Evolutionary conservation across 177 flowering plant species (phyloP), one percentile per base, ranked within the genome.

Genomic region (Tripterygium wilfordii): DNA sequence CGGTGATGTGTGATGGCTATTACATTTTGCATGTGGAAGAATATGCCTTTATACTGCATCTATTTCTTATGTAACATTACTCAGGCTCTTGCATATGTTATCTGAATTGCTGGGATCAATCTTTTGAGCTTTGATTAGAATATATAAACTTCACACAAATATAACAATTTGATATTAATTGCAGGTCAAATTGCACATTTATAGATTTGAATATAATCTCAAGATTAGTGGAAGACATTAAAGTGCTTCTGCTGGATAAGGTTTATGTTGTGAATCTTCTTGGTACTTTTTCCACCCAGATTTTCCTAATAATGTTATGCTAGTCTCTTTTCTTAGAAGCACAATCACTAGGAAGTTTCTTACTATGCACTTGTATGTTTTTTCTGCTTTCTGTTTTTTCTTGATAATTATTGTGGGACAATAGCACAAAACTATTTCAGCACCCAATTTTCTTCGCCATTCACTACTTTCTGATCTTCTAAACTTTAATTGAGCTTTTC

Each of bases 181-280:
- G 24, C 68, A 85, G 95, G 60, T 66, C 67, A 18, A 63, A 51
- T 4, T 39, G 48, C 57, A 33, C 41, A 50, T 24, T 26, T 25
- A 58, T 51, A 29, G 14, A 50, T 31, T 24, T 36, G 43, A 54
- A 53, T 48, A 69, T 64, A 33, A 43, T 77, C 51, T 54, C 74
- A 40, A 64, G 66, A 56, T 82, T 86, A 66, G 43, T 51, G 63
- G 64, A 61, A 53, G 97, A 90, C 63, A 54, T 82, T 66, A 82
- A 76, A 68, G 69, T 54, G 25, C 95, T 88, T 44, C 54, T 80
- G 67, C 31, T 47, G 38, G 76, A 89, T 1, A 77, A 75, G 59
- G 83, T 83, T 54, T 89, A 52, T 49, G 74, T 82, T 9, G 72
- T 81, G 33, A 89, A 86, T 71, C 88, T 86, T 67, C 66, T 86